Conservation (phyloP, 164 flowering plant species). For the Magnolia changhungtana region DNA sequence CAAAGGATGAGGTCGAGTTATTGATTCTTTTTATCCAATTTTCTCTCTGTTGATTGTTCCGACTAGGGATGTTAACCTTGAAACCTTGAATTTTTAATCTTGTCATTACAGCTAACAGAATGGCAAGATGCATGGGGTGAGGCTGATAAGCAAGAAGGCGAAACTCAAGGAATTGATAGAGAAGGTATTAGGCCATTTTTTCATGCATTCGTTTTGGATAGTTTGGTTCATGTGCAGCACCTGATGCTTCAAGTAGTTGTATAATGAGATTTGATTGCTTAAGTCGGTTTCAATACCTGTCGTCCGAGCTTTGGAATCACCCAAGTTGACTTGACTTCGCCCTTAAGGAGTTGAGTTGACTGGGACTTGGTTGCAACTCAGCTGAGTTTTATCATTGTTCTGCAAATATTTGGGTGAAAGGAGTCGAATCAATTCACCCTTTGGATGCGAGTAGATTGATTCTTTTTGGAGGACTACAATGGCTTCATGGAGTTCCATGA, state of each 20-base stretch:
- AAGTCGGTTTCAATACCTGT: background rate
- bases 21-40: background rate
- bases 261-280: background rate
- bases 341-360: background rate
- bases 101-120: slow-evolving; percentile 30
- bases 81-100: slow-evolving; percentile 9
- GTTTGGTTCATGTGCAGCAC: background rate
- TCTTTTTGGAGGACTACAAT: too few relatives aligned
- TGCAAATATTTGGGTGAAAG: too few relatives aligned
- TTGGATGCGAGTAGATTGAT: too few relatives aligned
- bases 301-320: background rate
- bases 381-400: background rate
- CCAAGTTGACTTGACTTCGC: background rate
- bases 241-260: too few relatives aligned
- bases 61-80: background rate
- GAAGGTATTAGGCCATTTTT: slow-evolving; percentile 23
- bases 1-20: slow-evolving; percentile 20
- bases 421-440: too few relatives aligned
- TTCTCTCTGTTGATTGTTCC: background rate
- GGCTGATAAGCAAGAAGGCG: slow-evolving; percentile 22
- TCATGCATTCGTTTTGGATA: background rate
- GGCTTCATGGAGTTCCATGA: too few relatives aligned
- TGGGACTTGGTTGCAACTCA: background rate
- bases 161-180: slow-evolving; percentile 19
- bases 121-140: slow-evolving; percentile 46